Conservation (phyloP, 345 rosid genomes). For the Passiflora organensis region DNA sequence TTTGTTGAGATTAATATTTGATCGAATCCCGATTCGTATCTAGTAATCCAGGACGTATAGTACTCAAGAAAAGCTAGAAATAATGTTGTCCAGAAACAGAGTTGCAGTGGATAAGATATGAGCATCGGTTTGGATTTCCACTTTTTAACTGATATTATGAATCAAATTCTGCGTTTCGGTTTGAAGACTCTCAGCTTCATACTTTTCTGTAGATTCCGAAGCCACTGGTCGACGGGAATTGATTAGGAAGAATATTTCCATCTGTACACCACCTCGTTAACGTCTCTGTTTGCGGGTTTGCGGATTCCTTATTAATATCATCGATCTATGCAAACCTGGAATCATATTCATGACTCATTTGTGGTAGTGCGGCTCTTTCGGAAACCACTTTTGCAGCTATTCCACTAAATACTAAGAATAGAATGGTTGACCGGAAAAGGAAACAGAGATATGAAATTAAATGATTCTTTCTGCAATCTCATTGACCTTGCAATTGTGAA, state of each 20-base stretch:
- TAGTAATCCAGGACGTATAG: too few relatives aligned
- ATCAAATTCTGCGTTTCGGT: constrained; percentile 10
- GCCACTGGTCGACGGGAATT: too few relatives aligned
- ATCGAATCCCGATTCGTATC: too few relatives aligned
- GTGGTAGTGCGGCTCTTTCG: neutral
- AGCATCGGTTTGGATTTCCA: too few relatives aligned
- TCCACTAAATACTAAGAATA: neutral
- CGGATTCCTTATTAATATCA: too few relatives aligned
- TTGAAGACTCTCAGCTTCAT: constrained; percentile 1
- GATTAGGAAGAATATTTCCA: too few relatives aligned
- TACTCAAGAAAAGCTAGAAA: neutral
- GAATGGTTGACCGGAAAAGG: constrained; percentile 4
- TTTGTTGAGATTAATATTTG: too few relatives aligned
- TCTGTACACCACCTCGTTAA: too few relatives aligned
- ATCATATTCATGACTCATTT: too few relatives aligned
- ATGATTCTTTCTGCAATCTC: neutral
- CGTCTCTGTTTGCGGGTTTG: too few relatives aligned
- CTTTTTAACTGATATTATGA: neutral
- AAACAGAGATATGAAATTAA: too few relatives aligned
- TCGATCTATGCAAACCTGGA: constrained; percentile 1
- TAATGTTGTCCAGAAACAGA: neutral
- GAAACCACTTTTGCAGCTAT: neutral
- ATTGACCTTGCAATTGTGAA: constrained; percentile 2
- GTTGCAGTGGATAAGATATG: constrained; percentile 1
- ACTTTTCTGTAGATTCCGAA: too few relatives aligned